phyloP scores from a whole-genome alignment of 2,329 filamentous ascomycete species.

The Fusarium sp. region DNA sequence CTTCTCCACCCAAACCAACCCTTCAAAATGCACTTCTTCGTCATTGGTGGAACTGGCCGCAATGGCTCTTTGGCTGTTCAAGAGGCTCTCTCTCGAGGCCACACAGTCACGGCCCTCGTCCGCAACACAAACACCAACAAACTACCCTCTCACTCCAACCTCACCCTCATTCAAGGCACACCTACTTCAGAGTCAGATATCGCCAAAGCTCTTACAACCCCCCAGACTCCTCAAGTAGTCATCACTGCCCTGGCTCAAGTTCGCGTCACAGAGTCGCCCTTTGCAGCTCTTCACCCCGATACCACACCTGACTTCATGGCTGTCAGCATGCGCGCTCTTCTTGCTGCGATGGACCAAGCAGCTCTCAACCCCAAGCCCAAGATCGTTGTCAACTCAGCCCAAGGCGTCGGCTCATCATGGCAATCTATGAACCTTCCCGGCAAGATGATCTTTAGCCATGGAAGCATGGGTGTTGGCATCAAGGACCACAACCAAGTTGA shows the following conservation, averaged over 20 bases:
- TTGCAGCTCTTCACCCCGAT: slow-evolving; percentile 18
- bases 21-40: slow-evolving; percentile 30
- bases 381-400: slow-evolving; percentile 19
- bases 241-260: slow-evolving; percentile 25
- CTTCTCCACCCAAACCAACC: background rate
- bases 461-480: slow-evolving; percentile 20
- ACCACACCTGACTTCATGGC: slow-evolving; percentile 27
- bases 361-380: background rate
- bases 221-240: background rate
- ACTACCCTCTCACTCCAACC: slow-evolving; percentile 2
- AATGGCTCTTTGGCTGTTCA: slow-evolving; percentile 29
- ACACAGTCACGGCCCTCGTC: slow-evolving; percentile 28
- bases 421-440: slow-evolving; percentile 29
- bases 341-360: background rate
- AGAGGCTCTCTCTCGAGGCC: slow-evolving; percentile 19
- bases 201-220: background rate
- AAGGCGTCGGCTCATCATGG: slow-evolving; percentile 21
- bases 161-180: slow-evolving; percentile 20
- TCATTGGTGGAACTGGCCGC: slow-evolving; percentile 35
- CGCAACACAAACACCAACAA: slow-evolving; percentile 12
- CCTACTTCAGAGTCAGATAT: slow-evolving; percentile 31
- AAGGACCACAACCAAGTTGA: slow-evolving; percentile 35
- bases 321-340: slow-evolving; percentile 17
- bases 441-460: slow-evolving; percentile 29
- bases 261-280: slow-evolving; percentile 21